A percentile compares a stretch with the other conserved stretches of the same genome.
Evolutionary conservation across 306 rosid genomes (phyloP).

Genomic region (Biancaea sappan): DNA sequence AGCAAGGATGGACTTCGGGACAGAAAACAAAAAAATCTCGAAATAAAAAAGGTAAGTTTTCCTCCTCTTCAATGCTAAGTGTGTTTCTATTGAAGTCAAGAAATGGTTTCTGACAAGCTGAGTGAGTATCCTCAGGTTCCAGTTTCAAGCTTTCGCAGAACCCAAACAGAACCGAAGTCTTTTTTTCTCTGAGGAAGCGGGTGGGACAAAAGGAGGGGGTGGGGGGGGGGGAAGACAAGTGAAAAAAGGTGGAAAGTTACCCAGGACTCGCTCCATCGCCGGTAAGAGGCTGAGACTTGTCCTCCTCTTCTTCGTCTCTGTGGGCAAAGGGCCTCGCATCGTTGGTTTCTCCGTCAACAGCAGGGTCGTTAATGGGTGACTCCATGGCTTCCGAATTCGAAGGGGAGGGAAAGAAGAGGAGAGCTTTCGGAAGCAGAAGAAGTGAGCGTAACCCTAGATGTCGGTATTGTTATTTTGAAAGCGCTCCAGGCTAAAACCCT

Average conservation of each 20-base stretch:
- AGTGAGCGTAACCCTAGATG: slow-evolving; percentile 41
- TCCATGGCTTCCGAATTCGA: slow-evolving; percentile 60
- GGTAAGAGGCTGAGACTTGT: slow-evolving; percentile 71
- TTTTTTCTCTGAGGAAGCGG: not conserved
- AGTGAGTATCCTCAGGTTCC: not conserved
- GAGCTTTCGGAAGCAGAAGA: not conserved
- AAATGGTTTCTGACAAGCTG: not conserved
- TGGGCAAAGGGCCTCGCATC: slow-evolving; percentile 51
- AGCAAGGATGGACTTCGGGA: not conserved
- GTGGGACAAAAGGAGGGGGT: too few species aligned
- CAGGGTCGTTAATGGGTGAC: slow-evolving; percentile 49
- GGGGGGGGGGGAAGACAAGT: not conserved
- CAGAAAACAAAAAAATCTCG: not conserved
- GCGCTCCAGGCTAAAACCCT: not conserved
- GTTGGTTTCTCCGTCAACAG: slow-evolving; percentile 51
- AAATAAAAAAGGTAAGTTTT: not conserved
- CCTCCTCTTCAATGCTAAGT: not conserved
- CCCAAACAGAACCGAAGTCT: slow-evolving; percentile 5
- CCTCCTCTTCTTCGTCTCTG: slow-evolving; percentile 64
- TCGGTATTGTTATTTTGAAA: not conserved
- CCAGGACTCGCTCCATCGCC: slow-evolving; percentile 99
- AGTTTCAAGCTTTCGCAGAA: slow-evolving; percentile 17
- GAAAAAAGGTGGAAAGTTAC: slow-evolving; percentile 39
- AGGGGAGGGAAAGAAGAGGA: not conserved
- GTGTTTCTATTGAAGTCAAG: not conserved